phyloP scores from a whole-genome alignment of 2,329 filamentous ascomycete species.

The Claviceps quebecensis region DNA sequence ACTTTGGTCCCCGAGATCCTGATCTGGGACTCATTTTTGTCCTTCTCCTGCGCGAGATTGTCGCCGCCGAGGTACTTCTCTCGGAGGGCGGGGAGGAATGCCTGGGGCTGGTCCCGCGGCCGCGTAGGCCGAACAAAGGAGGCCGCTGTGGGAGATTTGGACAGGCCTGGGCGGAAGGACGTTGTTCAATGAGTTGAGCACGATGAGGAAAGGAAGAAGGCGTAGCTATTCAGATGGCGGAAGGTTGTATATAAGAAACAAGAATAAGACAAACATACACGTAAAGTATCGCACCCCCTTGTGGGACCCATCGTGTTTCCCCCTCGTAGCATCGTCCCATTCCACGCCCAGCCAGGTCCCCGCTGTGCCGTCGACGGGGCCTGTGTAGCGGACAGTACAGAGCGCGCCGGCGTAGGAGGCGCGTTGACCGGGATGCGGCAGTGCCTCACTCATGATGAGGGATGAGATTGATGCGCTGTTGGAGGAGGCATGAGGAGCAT shows the following conservation, averaged over 20 bases:
- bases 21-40: slow-evolving; percentile 36
- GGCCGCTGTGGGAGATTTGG: slow-evolving; percentile 53
- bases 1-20: slow-evolving; percentile 58
- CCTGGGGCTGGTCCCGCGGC: slow-evolving; percentile 49
- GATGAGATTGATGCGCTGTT: too few species aligned
- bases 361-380: slow-evolving; percentile 58
- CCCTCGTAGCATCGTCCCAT: slow-evolving; percentile 79
- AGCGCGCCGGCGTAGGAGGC: slow-evolving; percentile 63
- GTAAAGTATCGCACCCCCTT: slow-evolving; percentile 68
- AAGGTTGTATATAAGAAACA: neutral
- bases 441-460: slow-evolving; percentile 22
- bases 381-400: slow-evolving; percentile 78
- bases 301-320: slow-evolving; percentile 82
- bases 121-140: slow-evolving; percentile 78
- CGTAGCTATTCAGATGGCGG: neutral
- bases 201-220: neutral
- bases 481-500: too few species aligned
- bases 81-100: slow-evolving; percentile 66
- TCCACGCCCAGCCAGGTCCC: slow-evolving; percentile 87
- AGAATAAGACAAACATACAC: slow-evolving; percentile 42
- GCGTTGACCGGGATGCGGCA: slow-evolving; percentile 51
- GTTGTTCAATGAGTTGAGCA: neutral
- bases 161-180: slow-evolving; percentile 32
- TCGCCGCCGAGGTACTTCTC: slow-evolving; percentile 61
- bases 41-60: slow-evolving; percentile 18